These are phyloP conservation scores for Cystobasidiopsis lactophilus DNA, from an alignment of 768 basidiomycete species.

Conservation along the genomic window DNA sequence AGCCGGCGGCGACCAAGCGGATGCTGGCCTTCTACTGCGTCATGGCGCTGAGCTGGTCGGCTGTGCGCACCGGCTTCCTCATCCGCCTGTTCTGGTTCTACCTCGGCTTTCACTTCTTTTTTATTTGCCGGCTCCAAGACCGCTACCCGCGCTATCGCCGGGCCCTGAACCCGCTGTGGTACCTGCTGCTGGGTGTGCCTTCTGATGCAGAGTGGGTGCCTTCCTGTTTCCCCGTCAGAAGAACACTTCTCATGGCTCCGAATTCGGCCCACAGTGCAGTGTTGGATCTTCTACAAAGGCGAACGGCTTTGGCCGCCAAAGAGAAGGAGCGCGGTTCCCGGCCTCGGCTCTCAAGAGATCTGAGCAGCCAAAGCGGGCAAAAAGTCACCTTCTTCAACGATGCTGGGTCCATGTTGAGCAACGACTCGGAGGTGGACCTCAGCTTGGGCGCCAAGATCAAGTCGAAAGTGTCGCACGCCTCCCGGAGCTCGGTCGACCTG, in stretches of 20 bases:
- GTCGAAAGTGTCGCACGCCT: not conserved
- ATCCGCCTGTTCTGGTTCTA: constrained; percentile 2
- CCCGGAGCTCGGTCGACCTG: not conserved
- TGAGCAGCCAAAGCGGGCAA: not conserved
- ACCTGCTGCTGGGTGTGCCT: constrained; percentile 4
- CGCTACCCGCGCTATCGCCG: constrained; percentile 9
- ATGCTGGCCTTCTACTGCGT: not conserved
- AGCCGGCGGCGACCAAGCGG: not conserved
- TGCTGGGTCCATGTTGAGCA: too few relatives aligned
- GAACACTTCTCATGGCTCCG: not conserved
- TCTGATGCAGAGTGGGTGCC: not conserved
- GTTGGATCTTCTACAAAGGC: not conserved
- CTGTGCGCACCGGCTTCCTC: not conserved
- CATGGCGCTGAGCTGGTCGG: not conserved
- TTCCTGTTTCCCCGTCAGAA: not conserved
- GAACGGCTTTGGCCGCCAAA: too few relatives aligned
- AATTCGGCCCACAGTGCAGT: not conserved
- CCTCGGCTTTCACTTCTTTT: constrained; percentile 7
- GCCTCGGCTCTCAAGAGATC: not conserved
- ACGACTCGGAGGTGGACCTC: too few relatives aligned
- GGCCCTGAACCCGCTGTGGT: constrained; percentile 9
- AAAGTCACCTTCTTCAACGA: too few relatives aligned
- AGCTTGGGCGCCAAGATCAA: too few relatives aligned
- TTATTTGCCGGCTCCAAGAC: constrained; percentile 7
- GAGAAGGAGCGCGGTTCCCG: not conserved